Evolutionary conservation across 2,329 filamentous ascomycete species (phyloP), one percentile per base, ranked within the genome.

Genomic region (Aspergillus fijiensis): DNA sequence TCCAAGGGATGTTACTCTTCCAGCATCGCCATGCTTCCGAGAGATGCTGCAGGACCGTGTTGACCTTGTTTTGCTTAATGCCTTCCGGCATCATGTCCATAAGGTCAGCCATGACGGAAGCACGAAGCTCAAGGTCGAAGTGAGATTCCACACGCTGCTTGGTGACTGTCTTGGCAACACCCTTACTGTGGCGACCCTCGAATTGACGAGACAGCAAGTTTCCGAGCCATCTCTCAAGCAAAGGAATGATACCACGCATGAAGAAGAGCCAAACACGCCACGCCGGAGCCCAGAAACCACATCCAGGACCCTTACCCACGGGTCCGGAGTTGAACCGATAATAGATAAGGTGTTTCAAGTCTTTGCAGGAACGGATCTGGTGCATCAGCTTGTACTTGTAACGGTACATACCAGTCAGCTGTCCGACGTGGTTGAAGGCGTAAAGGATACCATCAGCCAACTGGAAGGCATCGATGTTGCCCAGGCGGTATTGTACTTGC

Each of bases 351-450:
- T 99, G 95, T 85, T 99, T 99, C 73, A 99, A 77, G 79, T 99
- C 95, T 79, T 99, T 99, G 83, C 95, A 99, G 0, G 95, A 96
- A 69, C 95, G 91, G 70, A 99, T 99, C 77, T 99, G 95, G 76
- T 99, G 95, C 95, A 99, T 99, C 59, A 99, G 84, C 83, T 99
- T 99, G 82, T 99, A 99, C 83, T 99, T 99, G 85, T 99, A 99
- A 62, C 95, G 90, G 79, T 99, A 99, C 95, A 99, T 99, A 74
- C 95, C 95, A 16, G 95, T 99, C 63, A 99, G 82, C 77, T 99
- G 96, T 63, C 95, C 95, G 59, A 99, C 95, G 69, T 99, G 95
- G 79, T 99, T 99, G 81, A 99, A 99, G 19, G 95, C 96, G 70
- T 99, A 99, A n/a, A 98, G 82, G 59, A 99, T 99, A 76, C 95